Conservation (phyloP, 371 early-diverging fungal species). For the Apophysomyces ossiformis region DNA sequence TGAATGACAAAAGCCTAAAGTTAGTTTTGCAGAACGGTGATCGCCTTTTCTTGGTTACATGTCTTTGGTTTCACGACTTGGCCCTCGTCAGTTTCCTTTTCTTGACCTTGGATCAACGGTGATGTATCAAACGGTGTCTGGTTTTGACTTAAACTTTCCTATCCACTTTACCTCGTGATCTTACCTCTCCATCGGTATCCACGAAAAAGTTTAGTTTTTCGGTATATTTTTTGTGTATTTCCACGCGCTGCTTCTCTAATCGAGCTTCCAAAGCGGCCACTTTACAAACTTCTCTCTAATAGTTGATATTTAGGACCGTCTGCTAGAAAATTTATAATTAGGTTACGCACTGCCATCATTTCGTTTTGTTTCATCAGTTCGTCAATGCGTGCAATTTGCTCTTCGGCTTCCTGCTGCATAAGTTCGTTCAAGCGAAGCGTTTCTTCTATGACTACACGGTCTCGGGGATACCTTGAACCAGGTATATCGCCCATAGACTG, state of each 20-base stretch:
- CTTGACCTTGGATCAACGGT: not conserved
- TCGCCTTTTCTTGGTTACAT: not conserved
- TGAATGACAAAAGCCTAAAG: not conserved
- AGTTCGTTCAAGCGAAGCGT: constrained; percentile 29
- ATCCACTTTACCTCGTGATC: not conserved
- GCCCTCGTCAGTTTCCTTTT: not conserved
- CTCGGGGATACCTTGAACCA: constrained; percentile 3
- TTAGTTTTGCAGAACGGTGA: not conserved
- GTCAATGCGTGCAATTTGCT: constrained; percentile 25
- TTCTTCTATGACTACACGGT: constrained; percentile 16
- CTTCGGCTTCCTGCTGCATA: constrained; percentile 21
- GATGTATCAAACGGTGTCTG: not conserved
- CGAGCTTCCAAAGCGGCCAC: constrained; percentile 12
- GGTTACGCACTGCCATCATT: constrained; percentile 19
- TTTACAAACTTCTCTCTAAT: constrained; percentile 11
- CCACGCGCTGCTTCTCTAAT: constrained; percentile 6
- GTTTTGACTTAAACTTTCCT: not conserved
- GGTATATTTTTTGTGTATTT: constrained; percentile 16
- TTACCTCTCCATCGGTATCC: constrained; percentile 22
- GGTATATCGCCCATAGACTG: not conserved
- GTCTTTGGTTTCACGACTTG: not conserved
- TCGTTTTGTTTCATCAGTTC: constrained; percentile 18
- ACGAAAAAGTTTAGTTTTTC: constrained; percentile 19
- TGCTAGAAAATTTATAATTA: too few species aligned
- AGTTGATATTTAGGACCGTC: not conserved